A percentile compares a stretch with the other conserved stretches of the same genome.
Evolutionary conservation across 2,329 filamentous ascomycete genomes (phyloP).

Genomic region (Coniosporium tulheliwenetii): DNA sequence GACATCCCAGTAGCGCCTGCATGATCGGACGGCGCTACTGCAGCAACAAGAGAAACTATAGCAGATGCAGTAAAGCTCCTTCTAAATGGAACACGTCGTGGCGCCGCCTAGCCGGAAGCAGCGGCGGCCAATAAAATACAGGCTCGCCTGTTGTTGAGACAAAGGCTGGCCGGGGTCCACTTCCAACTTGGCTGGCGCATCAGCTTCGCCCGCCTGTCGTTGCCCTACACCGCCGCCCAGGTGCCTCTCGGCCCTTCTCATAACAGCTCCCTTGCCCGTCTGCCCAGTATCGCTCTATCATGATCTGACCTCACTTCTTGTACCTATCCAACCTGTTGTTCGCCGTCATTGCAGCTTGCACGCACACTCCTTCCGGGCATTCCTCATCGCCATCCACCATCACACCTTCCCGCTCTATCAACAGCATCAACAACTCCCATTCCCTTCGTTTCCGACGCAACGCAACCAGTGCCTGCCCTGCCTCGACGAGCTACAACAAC

Average conservation of each 20-base stretch:
- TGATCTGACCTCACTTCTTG: neutral
- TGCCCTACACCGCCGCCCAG: neutral
- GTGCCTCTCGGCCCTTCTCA: neutral
- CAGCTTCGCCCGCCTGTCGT: neutral
- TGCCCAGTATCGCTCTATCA: conserved; percentile 8
- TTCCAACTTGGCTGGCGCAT: neutral
- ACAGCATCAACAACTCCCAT: conserved; percentile 6
- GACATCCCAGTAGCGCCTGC: neutral
- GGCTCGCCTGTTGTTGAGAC: neutral
- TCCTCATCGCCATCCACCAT: too few relatives aligned
- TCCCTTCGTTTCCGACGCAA: conserved; percentile 14
- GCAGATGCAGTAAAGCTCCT: neutral
- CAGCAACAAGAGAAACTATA: neutral
- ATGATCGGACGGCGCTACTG: neutral
- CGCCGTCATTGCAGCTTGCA: too few relatives aligned
- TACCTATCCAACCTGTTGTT: too few relatives aligned
- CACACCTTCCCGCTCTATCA: too few relatives aligned
- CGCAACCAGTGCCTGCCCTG: conserved; percentile 15
- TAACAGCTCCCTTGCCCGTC: neutral
- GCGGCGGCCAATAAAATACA: neutral
- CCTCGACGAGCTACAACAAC: conserved; percentile 9
- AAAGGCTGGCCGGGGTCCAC: neutral
- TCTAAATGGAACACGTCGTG: neutral
- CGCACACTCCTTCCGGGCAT: too few relatives aligned
- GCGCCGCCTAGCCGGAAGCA: neutral